Base-by-base conservation (phyloP, 2,329 filamentous ascomycete species). In the Pezicula carpinea region DNA sequence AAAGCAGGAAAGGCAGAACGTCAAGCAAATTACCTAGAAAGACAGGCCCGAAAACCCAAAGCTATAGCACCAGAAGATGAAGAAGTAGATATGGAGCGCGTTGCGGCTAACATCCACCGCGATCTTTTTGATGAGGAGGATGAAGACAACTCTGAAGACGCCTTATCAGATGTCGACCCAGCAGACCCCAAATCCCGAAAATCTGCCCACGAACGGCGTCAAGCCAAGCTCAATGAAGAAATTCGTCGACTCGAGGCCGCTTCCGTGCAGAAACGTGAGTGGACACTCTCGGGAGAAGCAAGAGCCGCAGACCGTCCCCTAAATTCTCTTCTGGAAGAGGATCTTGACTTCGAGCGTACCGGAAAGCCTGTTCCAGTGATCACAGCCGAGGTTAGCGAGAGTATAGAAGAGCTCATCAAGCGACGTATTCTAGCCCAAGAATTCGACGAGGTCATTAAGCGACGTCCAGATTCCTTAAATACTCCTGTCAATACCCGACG, bases 311-410 rank as follows among this genome's bases (percentile, higher is more conserved):
- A 93, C 56, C 80, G 93, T 31, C 93, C 93, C 0, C 65, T 89
- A 45, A 97, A 99, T 71, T 96, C 92, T 1, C 77, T 99, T 2
- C 80, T 99, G 1, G 91, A 97, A 63, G 83, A 97, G 69, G 90
- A 97, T 59, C 78, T 99, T 21, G 92, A 97, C 55, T 99, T 97
- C 63, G 93, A 99, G 69, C 83, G 95, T 59, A 82, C 89, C 18
- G 93, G 93, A 61, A 99, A 97, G 66, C 92, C 93, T 0, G 86
- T 97, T 1, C 89, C 92, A 1, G 87, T 97, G 51, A 90, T 96
- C 64, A 97, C 93, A 0, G 85, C 88, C 35, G 91, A 96, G 66
- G 77, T 95, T 34, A 95, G 83, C 45, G 91, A 96, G 66, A 83
- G 84, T 58, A 95, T 99, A 48, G 93, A 99, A 68, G 85, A 88